Evolutionary conservation across 352 stramenopile species (phyloP).

Genomic region (Peronosclerospora sorghi): DNA sequence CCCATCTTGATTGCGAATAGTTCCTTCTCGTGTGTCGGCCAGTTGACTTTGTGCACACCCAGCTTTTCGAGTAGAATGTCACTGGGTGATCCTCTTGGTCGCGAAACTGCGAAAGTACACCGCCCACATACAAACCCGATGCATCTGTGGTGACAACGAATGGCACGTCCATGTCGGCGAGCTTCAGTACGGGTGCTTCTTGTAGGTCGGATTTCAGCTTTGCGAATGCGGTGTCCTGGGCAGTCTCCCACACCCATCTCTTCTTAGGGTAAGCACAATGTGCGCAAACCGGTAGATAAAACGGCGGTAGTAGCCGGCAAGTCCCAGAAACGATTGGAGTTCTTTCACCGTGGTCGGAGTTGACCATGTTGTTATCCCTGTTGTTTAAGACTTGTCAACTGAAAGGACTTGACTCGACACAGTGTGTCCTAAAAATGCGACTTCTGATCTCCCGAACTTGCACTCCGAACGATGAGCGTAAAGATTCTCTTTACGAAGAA

Average conservation of each 20-base stretch:
- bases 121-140: background rate
- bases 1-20: slow-evolving; percentile 7
- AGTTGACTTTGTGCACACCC: background rate
- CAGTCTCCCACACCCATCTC: background rate
- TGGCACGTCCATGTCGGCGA: background rate
- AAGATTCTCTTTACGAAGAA: background rate
- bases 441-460: too few species aligned
- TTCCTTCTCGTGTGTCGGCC: slow-evolving; percentile 4
- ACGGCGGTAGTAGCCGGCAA: slow-evolving; percentile 1
- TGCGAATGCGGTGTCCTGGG: background rate
- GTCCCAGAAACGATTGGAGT: slow-evolving; percentile 1
- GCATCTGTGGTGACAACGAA: slow-evolving; percentile 1
- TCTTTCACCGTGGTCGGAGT: background rate
- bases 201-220: background rate
- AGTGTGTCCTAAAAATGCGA: too few species aligned
- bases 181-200: background rate
- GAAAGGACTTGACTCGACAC: background rate
- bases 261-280: background rate
- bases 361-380: background rate
- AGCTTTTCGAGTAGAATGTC: background rate
- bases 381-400: background rate
- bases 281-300: slow-evolving; percentile 1
- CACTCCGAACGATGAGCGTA: too few species aligned
- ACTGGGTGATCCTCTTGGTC: background rate
- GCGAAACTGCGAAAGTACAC: background rate